Base-by-base conservation (phyloP, 2,329 filamentous ascomycete genomes). In the Botrytis galanthina region DNA sequence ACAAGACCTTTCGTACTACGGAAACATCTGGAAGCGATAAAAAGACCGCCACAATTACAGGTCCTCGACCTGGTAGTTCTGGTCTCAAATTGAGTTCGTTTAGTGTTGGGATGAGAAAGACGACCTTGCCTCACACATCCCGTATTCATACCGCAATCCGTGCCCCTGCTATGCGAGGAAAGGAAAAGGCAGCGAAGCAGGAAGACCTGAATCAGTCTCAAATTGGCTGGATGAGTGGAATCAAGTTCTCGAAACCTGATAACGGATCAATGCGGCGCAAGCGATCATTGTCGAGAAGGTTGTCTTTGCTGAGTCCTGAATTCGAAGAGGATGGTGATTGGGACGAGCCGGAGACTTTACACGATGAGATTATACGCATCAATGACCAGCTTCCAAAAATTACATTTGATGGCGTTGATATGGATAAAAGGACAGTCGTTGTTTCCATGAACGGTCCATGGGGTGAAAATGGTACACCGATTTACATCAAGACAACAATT, bases 1-100 rank as follows among this genome's bases (percentile, higher is more conserved):
- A 98, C 84, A 93, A 92, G 81, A 95, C 93, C 0, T 98, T 95
- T 79, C 90, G 93, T 63, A 90, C 94, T 59, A 86, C 92, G 32
- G 91, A 92, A 71, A 88, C 89, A 73, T 84, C 84, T 66, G 81
- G 85, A 57, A 85, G 86, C 37, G 89, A 92, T 73, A 89, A 89
- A 75, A 87, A 87, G 77, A 83, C 83, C 59, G 85, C 87, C 2
- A 91, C 88, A 0, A 91, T 91, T 86, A 91, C 87, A 74, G 88
- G 89, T 75, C 84, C 87, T 61, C 86, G 87, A 46, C 85, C 87
- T 1, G 82, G 82, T 44, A 85, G 82, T 68, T 82, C 84, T 29
- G 83, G 82, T 12, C 78, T 81, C 16, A 80, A 81, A 71, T 75
- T 80, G 18, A 81, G 78, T 75, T 75, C 78, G 26, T 75, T 81